Percentiles rank a stretch among this genome's conserved stretches.
Conservation (phyloP, 768 basidiomycete species). For the Mycena rebaudengoi region DNA sequence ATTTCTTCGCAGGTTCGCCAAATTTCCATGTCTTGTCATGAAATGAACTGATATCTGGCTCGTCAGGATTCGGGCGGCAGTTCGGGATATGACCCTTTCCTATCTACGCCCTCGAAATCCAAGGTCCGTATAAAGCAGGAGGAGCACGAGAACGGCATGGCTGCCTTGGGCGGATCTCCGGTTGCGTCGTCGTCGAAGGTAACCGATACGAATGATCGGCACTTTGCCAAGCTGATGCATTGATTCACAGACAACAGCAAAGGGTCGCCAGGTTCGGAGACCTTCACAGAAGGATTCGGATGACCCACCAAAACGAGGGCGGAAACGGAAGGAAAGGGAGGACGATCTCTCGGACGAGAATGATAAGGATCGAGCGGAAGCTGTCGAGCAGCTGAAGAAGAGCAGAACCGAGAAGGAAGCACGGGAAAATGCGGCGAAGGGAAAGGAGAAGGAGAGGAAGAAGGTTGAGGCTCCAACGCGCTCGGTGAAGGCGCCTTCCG, state of each 20-base stretch:
- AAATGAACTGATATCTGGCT: background rate
- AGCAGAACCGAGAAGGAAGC: conserved; percentile 22
- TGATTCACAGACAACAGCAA: conserved; percentile 18
- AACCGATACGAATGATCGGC: too few relatives aligned
- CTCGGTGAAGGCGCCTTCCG: conserved; percentile 19
- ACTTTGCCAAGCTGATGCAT: too few relatives aligned
- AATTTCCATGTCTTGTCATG: background rate
- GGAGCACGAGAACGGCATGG: conserved; percentile 16
- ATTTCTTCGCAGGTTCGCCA: conserved; percentile 47
- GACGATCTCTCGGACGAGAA: conserved; percentile 21
- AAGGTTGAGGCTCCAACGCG: conserved; percentile 41
- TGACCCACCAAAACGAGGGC: conserved; percentile 28
- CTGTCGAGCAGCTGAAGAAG: conserved; percentile 20
- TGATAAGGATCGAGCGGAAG: conserved; percentile 12
- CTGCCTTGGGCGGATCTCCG: background rate
- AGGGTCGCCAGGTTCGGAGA: conserved; percentile 30
- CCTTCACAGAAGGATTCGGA: conserved; percentile 37
- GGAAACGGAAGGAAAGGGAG: conserved; percentile 44
- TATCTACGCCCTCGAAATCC: conserved; percentile 14
- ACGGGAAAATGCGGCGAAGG: conserved; percentile 5
- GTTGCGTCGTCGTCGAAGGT: conserved; percentile 16
- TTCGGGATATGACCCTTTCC: conserved; percentile 19
- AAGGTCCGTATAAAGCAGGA: conserved; percentile 23
- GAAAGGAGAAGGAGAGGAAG: conserved; percentile 20
- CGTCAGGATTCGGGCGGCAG: conserved; percentile 22